Evolutionary conservation across 768 basidiomycete genomes (phyloP), one percentile per base, ranked within the genome.

Genomic region (Boletus rex-veris): DNA sequence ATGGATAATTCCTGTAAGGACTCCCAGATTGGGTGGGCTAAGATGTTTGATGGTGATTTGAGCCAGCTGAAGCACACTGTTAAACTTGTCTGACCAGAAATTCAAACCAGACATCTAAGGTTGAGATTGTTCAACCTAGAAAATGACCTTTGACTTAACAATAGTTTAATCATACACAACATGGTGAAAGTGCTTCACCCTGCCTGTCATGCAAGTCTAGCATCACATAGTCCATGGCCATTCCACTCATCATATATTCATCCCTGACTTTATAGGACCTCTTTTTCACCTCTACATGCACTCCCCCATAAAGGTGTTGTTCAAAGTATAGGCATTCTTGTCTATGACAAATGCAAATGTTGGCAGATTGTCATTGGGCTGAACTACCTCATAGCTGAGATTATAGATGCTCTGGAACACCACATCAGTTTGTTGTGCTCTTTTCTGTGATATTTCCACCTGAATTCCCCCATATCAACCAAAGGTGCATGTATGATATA

Each of bases 341-440:
- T 47, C 45, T 33, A 47, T 21, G 4, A 47, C 21, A 10, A 47
- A 47, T 3, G 15, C 16, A 16, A 33, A 33, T n/a, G n/a, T n/a
- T n/a, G n/a, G n/a, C 9, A 18, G 7, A 4, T 31, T 31, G 4
- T 31, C 30, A 31, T 31, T 31, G 7, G 30, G 30, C 10, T 5
- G 30, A 31, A 56, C n/a, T 6, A 47, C 53, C 39, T 63, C 49
- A 36, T 55, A 60, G 33, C 42, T 39, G 6, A 63, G 59, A 38
- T 61, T 58, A 21, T 63, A 63, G 12, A 57, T 38, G 16, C 55
- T 59, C 12, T 52, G 11, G 28, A 58, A 61, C 14, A 42, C 45
- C 24, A 58, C 35, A 26, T 63, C 59, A 21, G 52, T 42, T 19
- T 52, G 54, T 31, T 26, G 21, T 6, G 43, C 31, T 39, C 50